A percentile compares a stretch with the other conserved stretches of the same genome.
phyloP scores from a whole-genome alignment of 768 basidiomycete genomes.

The Tylopilus rubrobrunneus region DNA sequence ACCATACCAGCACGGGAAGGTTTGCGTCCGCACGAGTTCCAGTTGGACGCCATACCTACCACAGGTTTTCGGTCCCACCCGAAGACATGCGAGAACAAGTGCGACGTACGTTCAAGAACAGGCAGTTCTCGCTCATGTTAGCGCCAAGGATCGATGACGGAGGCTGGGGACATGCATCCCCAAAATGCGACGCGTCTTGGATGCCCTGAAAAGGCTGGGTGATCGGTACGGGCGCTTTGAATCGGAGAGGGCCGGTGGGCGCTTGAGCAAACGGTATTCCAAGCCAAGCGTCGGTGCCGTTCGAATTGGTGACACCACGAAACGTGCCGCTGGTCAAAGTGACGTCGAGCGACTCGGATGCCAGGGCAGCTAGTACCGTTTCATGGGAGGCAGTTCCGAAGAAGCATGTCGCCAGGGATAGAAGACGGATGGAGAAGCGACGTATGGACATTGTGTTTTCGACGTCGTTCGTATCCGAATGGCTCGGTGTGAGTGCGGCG shows the following conservation, averaged over 20 bases:
- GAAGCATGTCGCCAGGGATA: background rate
- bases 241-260: conserved; percentile 52
- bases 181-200: conserved; percentile 45
- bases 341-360: conserved; percentile 29
- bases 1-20: conserved; percentile 21
- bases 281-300: conserved; percentile 53
- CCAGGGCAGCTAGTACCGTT: background rate
- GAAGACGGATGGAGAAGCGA: background rate
- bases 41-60: conserved; percentile 19
- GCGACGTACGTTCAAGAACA: conserved; percentile 45
- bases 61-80: background rate
- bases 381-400: background rate
- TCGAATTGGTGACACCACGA: conserved; percentile 39
- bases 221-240: conserved; percentile 50
- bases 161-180: conserved; percentile 54
- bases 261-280: conserved; percentile 60
- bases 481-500: too few relatives aligned
- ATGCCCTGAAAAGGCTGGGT: conserved; percentile 28
- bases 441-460: background rate
- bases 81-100: background rate
- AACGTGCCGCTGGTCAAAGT: conserved; percentile 42
- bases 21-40: conserved; percentile 1
- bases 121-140: conserved; percentile 48
- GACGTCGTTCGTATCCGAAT: too few relatives aligned
- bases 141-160: conserved; percentile 36